Evolutionary conservation across 2,329 filamentous ascomycete species (phyloP), one percentile per base, ranked within the genome.

Genomic region (Beauveria rudraprayagi): DNA sequence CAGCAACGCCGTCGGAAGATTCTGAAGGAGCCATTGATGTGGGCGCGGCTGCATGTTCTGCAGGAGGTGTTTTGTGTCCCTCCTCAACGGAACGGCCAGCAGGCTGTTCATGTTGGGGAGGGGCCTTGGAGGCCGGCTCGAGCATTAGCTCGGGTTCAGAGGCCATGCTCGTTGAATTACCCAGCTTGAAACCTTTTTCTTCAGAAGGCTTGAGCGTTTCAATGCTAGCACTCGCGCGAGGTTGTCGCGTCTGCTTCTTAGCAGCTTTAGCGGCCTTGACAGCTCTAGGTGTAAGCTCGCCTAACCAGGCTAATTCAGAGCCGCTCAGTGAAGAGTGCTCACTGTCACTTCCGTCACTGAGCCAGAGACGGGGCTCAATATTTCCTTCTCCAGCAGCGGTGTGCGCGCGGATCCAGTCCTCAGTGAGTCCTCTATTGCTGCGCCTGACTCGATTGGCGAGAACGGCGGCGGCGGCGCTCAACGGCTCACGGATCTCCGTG

Each of bases 381-480:
- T 85, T 82, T 65, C 81, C 81, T 66, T 88, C 84, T 65, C 83
- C 83, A n/a, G 87, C 83, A 19, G 87, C 83, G n/a, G 90, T 86
- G 70, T 92, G 91, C 64, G 90, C 88, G 63, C 89, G 88, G 66
- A 94, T 91, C 90, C 90, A 93, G 77, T 92, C 89, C 72, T 92
- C 88, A 0, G 89, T 91, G 59, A 92, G 81, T 62, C 87, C 85
- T 65, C 80, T 78, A 17, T 80, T 77, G 61, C 82, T 78, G 70
- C 85, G 76, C 69, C 85, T 76, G 54, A 80, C 85, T 65, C 85
- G 80, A 67, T 87, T 87, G 53, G 83, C 83, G 64, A 88, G 81
- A 26, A 87, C 83, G 10, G 83, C 81, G 30, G 84, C 84, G 9
- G 83, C 82, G 26, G 83, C 84, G 67, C 77, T 84, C 57, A 78